Evolutionary conservation across 306 rosid genomes (phyloP).

Genomic region (Trifolium repens): DNA sequence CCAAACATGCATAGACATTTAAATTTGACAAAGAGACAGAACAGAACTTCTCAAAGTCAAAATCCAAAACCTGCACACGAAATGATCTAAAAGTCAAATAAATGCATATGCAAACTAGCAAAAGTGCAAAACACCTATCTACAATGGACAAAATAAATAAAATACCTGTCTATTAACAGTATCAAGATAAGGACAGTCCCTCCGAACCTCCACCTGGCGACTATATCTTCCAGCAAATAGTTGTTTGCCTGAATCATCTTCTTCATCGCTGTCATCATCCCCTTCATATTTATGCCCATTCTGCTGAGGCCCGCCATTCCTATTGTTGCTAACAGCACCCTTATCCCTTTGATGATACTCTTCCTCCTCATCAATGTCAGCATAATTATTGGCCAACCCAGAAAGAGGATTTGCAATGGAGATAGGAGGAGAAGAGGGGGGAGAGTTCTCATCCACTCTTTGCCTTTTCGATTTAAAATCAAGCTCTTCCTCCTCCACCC

Average conservation of each 20-base stretch:
- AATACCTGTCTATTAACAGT: conserved; percentile 97
- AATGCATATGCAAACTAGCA: not conserved
- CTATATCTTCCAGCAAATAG: conserved; percentile 54
- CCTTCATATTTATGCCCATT: conserved; percentile 53
- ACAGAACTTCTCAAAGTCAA: conserved; percentile 95
- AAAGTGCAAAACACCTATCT: not conserved
- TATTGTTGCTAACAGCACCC: conserved; percentile 35
- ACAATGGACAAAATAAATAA: conserved; percentile 8
- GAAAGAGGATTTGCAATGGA: conserved; percentile 58
- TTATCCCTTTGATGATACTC: conserved; percentile 36
- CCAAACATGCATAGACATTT: conserved; percentile 94
- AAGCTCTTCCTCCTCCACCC: conserved; percentile 42
- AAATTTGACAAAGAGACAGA: conserved; percentile 87
- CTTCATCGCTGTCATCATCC: conserved; percentile 60
- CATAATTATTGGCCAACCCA: conserved; percentile 60
- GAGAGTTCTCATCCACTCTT: conserved; percentile 43
- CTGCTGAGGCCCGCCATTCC: conserved; percentile 38
- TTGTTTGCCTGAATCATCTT: conserved; percentile 55
- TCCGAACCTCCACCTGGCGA: conserved; percentile 85
- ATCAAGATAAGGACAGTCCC: conserved; percentile 96
- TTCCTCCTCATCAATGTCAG: conserved; percentile 61
- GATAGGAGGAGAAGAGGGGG: conserved; percentile 51
- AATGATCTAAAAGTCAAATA: conserved; percentile 29
- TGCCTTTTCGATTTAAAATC: conserved; percentile 44
- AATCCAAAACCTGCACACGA: conserved; percentile 85